Percentiles rank a stretch among this genome's conserved stretches.
These are phyloP conservation scores for Crithidia acanthocephali DNA, from an alignment of 208 protist genomes.

Conservation along the genomic window DNA sequence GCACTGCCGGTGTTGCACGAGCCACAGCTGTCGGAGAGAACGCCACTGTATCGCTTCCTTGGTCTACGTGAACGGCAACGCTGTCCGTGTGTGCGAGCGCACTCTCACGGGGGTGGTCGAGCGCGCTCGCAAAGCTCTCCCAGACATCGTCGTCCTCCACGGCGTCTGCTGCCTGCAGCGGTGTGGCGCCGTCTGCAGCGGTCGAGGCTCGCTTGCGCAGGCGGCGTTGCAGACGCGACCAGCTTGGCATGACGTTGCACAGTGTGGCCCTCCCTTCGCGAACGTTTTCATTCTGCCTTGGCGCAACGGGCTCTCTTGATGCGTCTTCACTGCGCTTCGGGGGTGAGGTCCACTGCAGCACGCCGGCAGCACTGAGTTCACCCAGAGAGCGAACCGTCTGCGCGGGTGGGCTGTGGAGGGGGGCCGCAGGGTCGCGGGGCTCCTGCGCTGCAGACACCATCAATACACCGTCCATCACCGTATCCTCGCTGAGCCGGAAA, in stretches of 20 bases:
- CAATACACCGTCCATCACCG: slow-evolving; percentile 21
- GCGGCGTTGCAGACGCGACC: slow-evolving; percentile 14
- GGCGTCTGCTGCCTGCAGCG: background rate
- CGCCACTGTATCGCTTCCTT: no score
- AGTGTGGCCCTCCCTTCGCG: slow-evolving; percentile 13
- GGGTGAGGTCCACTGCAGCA: slow-evolving; percentile 18
- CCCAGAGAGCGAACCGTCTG: slow-evolving; percentile 21
- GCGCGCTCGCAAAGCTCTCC: background rate
- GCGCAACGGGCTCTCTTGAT: no score
- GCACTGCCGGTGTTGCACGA: background rate
- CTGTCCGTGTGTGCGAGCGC: background rate
- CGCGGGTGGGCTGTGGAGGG: background rate
- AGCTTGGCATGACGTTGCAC: slow-evolving; percentile 21
- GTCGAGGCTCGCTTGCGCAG: slow-evolving; percentile 19
- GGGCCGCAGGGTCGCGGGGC: background rate
- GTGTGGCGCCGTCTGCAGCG: background rate
- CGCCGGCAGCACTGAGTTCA: slow-evolving; percentile 26
- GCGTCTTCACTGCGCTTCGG: background rate
- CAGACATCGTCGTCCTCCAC: background rate
- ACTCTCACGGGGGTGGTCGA: background rate
- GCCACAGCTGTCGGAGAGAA: no score
- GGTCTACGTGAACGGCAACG: background rate
- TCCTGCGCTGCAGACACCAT: slow-evolving; percentile 6
- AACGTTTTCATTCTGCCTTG: background rate
- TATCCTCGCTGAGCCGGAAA: slow-evolving; percentile 24